A percentile compares a stretch with the other conserved stretches of the same genome.
These are phyloP conservation scores for Metschnikowia hibisci DNA, from an alignment of 805 yeast genomes.

Conservation along the genomic window DNA sequence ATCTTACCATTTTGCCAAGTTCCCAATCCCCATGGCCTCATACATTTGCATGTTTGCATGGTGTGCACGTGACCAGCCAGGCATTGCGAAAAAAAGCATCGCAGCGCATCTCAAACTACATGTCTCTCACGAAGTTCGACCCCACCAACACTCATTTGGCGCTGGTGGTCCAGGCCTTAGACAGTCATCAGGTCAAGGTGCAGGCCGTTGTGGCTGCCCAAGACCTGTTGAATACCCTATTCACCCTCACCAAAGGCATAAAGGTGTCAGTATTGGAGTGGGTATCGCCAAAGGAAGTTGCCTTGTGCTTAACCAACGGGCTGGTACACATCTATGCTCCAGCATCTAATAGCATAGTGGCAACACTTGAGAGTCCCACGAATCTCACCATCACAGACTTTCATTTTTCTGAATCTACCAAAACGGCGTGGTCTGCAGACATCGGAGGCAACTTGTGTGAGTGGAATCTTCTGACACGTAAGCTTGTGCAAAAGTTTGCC, in stretches of 20 bases:
- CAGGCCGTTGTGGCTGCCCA: constrained; percentile 47
- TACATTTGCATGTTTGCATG: no score
- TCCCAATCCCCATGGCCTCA: no score
- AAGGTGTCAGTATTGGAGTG: constrained; percentile 51
- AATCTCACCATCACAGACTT: constrained; percentile 49
- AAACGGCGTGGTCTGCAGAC: constrained; percentile 58
- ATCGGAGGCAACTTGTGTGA: constrained; percentile 53
- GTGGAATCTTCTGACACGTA: constrained; percentile 53
- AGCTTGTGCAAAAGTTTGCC: constrained; percentile 40
- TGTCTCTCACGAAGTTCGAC: constrained; percentile 51
- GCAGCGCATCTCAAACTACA: constrained; percentile 2
- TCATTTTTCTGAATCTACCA: constrained; percentile 39
- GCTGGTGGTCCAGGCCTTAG: constrained; percentile 62
- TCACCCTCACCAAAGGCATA: constrained; percentile 49
- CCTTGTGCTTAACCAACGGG: constrained; percentile 66
- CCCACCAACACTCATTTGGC: constrained; percentile 60
- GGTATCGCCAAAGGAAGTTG: constrained; percentile 48
- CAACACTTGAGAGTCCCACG: constrained; percentile 45
- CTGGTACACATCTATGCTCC: constrained; percentile 65
- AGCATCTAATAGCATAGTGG: constrained; percentile 50
- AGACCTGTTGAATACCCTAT: constrained; percentile 43
- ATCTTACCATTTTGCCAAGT: no score
- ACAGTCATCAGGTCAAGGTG: constrained; percentile 64
- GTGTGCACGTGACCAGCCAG: constrained; percentile 3
- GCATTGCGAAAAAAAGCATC: constrained; percentile 6